phyloP scores from a whole-genome alignment of 2,329 filamentous ascomycete genomes.

The Epichloe festucae region DNA sequence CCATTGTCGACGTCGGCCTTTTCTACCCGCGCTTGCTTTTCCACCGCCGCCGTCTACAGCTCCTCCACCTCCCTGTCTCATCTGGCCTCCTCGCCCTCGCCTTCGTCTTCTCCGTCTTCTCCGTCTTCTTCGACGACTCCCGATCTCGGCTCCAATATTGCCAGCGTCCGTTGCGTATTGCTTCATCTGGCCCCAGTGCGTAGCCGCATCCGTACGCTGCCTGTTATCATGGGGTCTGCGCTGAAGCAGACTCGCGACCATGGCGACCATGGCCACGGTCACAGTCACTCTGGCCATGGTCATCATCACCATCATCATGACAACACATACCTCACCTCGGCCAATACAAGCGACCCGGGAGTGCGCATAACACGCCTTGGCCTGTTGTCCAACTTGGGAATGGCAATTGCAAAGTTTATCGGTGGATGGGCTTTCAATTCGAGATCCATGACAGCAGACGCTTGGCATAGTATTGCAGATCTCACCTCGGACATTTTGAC shows the following conservation, averaged over 20 bases:
- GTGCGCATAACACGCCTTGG: constrained; percentile 49
- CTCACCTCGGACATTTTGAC: constrained; percentile 92
- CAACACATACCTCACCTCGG: constrained; percentile 84
- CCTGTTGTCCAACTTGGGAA: constrained; percentile 71
- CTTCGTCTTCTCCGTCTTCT: not conserved
- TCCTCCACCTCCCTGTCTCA: not conserved
- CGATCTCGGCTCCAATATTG: constrained; percentile 1
- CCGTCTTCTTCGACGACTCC: constrained; percentile 3
- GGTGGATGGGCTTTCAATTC: constrained; percentile 94
- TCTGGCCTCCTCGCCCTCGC: not conserved
- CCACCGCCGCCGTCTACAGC: not conserved
- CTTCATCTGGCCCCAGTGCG: constrained; percentile 11
- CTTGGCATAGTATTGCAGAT: constrained; percentile 90
- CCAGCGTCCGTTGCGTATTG: constrained; percentile 5
- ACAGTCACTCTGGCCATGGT: constrained; percentile 38
- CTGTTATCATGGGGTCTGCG: constrained; percentile 17
- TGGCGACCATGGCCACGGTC: constrained; percentile 21
- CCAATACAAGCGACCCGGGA: constrained; percentile 59
- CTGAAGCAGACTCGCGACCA: constrained; percentile 21
- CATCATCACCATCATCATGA: constrained; percentile 80
- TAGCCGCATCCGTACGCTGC: constrained; percentile 11
- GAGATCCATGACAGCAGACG: constrained; percentile 83
- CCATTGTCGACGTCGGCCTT: not conserved
- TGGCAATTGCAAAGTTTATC: constrained; percentile 86
- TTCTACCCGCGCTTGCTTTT: constrained; percentile 3